These are phyloP conservation scores for Tylopilus plumbeoviolaceoides DNA, from an alignment of 768 basidiomycete genomes.

Conservation along the genomic window DNA sequence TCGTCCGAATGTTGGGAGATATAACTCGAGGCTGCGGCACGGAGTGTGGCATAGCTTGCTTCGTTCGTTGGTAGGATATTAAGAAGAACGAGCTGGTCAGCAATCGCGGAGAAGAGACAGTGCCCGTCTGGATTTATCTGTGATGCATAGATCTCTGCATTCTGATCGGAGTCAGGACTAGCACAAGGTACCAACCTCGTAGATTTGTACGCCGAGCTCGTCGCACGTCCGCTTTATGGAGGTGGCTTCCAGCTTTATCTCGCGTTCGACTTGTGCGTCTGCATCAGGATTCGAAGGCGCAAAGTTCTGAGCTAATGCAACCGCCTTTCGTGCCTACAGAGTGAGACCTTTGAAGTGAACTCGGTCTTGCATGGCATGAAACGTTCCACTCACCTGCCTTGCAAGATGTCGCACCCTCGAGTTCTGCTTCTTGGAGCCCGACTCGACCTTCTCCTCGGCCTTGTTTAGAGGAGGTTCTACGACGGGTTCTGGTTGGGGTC, in stretches of 20 bases:
- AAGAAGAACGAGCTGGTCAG: slow-evolving; percentile 83
- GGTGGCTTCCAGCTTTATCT: slow-evolving; percentile 64
- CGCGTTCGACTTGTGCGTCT: slow-evolving; percentile 56
- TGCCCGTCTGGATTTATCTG: slow-evolving; percentile 95
- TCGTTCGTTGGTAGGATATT: slow-evolving; percentile 54
- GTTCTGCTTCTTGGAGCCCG: slow-evolving; percentile 43
- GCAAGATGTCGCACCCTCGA: slow-evolving; percentile 65
- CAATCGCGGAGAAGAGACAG: slow-evolving; percentile 91
- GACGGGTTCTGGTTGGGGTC: slow-evolving; percentile 47
- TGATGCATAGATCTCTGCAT: neutral
- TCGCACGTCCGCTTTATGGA: slow-evolving; percentile 64
- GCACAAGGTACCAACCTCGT: slow-evolving; percentile 48
- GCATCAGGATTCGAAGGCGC: slow-evolving; percentile 51
- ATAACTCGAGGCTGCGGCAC: slow-evolving; percentile 72
- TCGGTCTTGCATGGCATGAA: neutral
- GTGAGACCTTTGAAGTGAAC: neutral
- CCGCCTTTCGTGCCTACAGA: slow-evolving; percentile 67
- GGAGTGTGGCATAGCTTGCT: slow-evolving; percentile 58
- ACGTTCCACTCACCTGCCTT: slow-evolving; percentile 53
- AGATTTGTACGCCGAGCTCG: slow-evolving; percentile 57
- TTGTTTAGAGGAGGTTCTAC: slow-evolving; percentile 34
- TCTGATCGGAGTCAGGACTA: neutral
- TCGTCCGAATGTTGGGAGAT: slow-evolving; percentile 81
- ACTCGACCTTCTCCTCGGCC: slow-evolving; percentile 14
- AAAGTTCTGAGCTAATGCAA: slow-evolving; percentile 52